Conservation (phyloP, 352 stramenopile genomes). For the Globisporangium okanoganense region DNA sequence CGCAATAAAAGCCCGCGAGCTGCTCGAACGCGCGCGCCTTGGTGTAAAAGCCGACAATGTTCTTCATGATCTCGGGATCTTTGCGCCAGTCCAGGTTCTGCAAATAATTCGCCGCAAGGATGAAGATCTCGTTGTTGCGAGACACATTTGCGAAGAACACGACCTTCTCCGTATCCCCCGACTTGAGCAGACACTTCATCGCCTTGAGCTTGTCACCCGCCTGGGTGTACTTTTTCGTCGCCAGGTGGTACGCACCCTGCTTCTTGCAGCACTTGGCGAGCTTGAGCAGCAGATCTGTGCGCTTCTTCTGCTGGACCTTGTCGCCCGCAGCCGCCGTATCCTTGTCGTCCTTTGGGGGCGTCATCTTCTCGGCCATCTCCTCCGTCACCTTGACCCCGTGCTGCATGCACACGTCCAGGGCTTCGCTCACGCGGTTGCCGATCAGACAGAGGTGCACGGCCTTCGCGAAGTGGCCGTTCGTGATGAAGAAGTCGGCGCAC, state of each 20-base stretch:
- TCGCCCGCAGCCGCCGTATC: conserved; percentile 20
- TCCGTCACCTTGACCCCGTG: conserved; percentile 90
- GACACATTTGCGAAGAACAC: conserved; percentile 94
- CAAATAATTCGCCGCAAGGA: conserved; percentile 94
- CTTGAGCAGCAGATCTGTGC: conserved; percentile 85
- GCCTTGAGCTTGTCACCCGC: conserved; percentile 90
- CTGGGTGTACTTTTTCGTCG: conserved; percentile 96
- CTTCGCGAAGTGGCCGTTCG: conserved; percentile 90
- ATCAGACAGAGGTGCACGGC: conserved; percentile 89
- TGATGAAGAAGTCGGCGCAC: conserved; percentile 92
- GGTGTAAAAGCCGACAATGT: conserved; percentile 93
- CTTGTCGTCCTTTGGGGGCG: conserved; percentile 75
- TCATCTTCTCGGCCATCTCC: conserved; percentile 92
- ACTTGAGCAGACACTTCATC: conserved; percentile 95
- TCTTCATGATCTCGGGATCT: conserved; percentile 89
- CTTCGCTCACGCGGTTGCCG: conserved; percentile 60
- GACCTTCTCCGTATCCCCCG: conserved; percentile 93
- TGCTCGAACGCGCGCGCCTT: conserved; percentile 92
- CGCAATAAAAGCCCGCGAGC: conserved; percentile 90
- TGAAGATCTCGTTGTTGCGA: conserved; percentile 92
- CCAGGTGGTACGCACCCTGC: conserved; percentile 90
- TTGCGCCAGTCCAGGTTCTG: conserved; percentile 94
- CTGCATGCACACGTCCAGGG: conserved; percentile 88
- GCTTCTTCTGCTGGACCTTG: conserved; percentile 44
- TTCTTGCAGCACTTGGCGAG: conserved; percentile 92